A percentile compares a stretch with the other conserved stretches of the same genome.
These are phyloP conservation scores for Osmanthus fragrans DNA, from an alignment of 257 asterid species.

Conservation along the genomic window DNA sequence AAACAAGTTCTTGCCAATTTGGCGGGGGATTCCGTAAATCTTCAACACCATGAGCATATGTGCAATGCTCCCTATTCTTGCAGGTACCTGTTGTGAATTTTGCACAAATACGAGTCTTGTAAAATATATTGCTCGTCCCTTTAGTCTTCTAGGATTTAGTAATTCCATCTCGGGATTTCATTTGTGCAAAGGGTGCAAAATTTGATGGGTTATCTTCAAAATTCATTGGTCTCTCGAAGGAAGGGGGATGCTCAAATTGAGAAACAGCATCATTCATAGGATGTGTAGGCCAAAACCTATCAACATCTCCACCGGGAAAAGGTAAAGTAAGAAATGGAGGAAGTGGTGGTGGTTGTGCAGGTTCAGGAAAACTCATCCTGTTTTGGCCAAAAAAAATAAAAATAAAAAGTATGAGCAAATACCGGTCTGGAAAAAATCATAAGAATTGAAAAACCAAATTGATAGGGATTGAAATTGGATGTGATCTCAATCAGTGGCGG, in stretches of 20 bases:
- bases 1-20: slow-evolving; percentile 71
- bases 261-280: slow-evolving; percentile 30
- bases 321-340: too few relatives aligned
- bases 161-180: slow-evolving; percentile 40
- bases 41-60: slow-evolving; percentile 77
- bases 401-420: too few relatives aligned
- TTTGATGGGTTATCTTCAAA: slow-evolving; percentile 35
- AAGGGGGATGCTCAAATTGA: slow-evolving; percentile 40
- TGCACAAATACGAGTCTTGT: slow-evolving; percentile 74
- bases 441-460: too few relatives aligned
- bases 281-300: slow-evolving; percentile 17
- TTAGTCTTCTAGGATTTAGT: slow-evolving; percentile 29
- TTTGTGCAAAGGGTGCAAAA: slow-evolving; percentile 26
- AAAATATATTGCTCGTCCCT: slow-evolving; percentile 72
- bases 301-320: too few relatives aligned
- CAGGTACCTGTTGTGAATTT: slow-evolving; percentile 68
- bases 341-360: too few relatives aligned
- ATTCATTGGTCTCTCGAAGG: slow-evolving; percentile 38
- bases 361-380: too few relatives aligned
- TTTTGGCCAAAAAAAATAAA: too few relatives aligned
- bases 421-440: too few relatives aligned
- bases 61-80: slow-evolving; percentile 66
- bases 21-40: slow-evolving; percentile 78
- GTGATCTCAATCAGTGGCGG: too few relatives aligned
- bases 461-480: too few relatives aligned